A percentile compares a stretch with the other conserved stretches of the same genome.
Evolutionary conservation across 257 asterid genomes (phyloP).

Genomic region (Perilla frutescens): DNA sequence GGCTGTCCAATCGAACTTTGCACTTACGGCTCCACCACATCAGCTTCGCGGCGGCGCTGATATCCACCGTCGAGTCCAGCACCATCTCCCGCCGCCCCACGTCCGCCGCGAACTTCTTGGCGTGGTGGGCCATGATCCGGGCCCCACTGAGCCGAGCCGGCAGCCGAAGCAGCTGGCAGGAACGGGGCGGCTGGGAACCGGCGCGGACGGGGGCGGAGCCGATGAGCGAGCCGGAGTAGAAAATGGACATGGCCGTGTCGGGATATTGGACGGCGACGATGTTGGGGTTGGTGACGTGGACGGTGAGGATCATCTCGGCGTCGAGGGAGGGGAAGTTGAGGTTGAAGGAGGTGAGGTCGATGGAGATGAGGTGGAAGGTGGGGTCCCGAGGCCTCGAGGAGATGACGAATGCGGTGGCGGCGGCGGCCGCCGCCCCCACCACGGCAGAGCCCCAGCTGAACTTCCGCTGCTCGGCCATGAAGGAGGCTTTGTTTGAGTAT

Average conservation of each 20-base stretch:
- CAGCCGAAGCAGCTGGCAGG: conserved; percentile 84
- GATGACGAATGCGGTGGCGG: conserved; percentile 29
- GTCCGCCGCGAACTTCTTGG: conserved; percentile 68
- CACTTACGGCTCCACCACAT: conserved; percentile 89
- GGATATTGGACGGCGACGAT: conserved; percentile 68
- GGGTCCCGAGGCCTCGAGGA: conserved; percentile 74
- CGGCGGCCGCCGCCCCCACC: conserved; percentile 79
- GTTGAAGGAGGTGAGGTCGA: conserved; percentile 82
- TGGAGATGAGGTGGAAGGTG: conserved; percentile 78
- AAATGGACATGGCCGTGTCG: conserved; percentile 75
- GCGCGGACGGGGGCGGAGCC: conserved; percentile 80
- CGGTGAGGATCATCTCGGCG: conserved; percentile 76
- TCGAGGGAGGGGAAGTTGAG: conserved; percentile 85
- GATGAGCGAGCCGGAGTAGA: conserved; percentile 76
- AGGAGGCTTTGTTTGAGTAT: no score
- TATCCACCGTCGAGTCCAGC: conserved; percentile 79
- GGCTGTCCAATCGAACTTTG: conserved; percentile 89
- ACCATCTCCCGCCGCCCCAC: conserved; percentile 87
- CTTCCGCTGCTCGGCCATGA: not conserved
- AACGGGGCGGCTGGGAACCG: conserved; percentile 87
- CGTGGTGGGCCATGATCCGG: conserved; percentile 66
- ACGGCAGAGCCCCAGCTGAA: conserved; percentile 94
- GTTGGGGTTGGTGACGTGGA: conserved; percentile 97
- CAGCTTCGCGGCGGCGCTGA: conserved; percentile 78
- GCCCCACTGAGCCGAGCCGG: conserved; percentile 84